Percentiles rank a stretch among this genome's conserved stretches.
Conservation (phyloP, 1,284 basidiomycete genomes). For the Malassezia restricta region DNA sequence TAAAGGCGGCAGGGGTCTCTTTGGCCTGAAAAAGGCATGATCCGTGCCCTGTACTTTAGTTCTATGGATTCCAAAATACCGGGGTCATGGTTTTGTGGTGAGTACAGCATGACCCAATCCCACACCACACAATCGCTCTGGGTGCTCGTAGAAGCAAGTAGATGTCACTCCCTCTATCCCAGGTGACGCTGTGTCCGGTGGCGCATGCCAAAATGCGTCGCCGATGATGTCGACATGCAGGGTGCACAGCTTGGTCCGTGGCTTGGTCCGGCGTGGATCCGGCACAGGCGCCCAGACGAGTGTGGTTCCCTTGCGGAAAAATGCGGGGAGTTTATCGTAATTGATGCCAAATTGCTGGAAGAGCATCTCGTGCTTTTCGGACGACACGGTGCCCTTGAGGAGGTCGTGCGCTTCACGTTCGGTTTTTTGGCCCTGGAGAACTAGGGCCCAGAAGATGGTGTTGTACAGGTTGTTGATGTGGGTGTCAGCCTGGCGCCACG, state of each 20-base stretch:
- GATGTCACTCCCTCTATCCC: neutral
- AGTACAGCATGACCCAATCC: conserved; percentile 3
- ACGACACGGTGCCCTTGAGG: conserved; percentile 67
- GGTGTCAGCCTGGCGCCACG: conserved; percentile 90
- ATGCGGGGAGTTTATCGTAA: conserved; percentile 64
- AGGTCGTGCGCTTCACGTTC: conserved; percentile 66
- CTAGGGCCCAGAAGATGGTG: conserved; percentile 85
- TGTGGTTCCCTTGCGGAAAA: conserved; percentile 75
- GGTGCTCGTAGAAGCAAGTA: neutral
- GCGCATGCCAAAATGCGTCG: conserved; percentile 28
- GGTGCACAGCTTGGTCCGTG: conserved; percentile 23
- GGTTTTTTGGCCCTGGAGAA: conserved; percentile 63
- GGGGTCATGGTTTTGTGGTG: neutral
- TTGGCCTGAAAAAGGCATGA: too few relatives aligned
- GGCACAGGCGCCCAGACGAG: conserved; percentile 54
- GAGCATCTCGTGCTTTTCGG: conserved; percentile 81
- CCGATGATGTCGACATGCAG: conserved; percentile 43
- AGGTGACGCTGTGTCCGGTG: neutral
- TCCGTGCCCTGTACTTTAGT: neutral
- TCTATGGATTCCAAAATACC: neutral
- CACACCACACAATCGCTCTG: neutral
- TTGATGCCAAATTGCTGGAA: conserved; percentile 72
- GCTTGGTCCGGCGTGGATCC: conserved; percentile 5
- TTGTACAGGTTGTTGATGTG: conserved; percentile 99
- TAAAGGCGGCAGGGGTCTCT: too few relatives aligned